A percentile compares a stretch with the other conserved stretches of the same genome.
phyloP scores from a whole-genome alignment of 345 rosid species.

The Mangifera indica region DNA sequence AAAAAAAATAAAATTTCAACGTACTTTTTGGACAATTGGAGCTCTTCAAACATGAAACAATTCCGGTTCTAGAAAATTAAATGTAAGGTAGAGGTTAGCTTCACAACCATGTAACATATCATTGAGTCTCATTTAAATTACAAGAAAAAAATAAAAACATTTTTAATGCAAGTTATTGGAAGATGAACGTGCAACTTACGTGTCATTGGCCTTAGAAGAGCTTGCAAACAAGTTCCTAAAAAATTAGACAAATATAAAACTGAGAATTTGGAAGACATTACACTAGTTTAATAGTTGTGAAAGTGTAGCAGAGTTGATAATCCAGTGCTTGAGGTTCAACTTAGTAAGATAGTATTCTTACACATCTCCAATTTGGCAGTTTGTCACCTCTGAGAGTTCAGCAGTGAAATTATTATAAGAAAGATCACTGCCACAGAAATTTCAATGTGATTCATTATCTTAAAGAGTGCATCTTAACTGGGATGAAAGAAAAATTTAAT shows the following conservation, averaged over 20 bases:
- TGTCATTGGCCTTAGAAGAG: conserved; percentile 22
- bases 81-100: background rate
- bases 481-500: no score
- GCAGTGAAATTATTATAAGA: conserved; percentile 34
- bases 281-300: background rate
- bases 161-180: background rate
- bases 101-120: background rate
- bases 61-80: conserved; percentile 14
- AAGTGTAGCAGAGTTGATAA: background rate
- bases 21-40: conserved; percentile 29
- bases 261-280: background rate
- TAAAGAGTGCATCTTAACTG: background rate
- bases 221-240: conserved; percentile 42
- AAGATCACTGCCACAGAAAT: conserved; percentile 35
- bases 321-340: background rate
- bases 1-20: conserved; percentile 8
- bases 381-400: background rate
- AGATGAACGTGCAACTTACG: conserved; percentile 21
- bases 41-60: conserved; percentile 21
- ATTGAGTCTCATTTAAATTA: background rate
- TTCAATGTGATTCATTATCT: background rate
- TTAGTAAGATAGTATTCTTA: conserved; percentile 21
- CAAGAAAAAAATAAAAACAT: background rate
- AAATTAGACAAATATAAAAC: background rate
- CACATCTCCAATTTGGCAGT: conserved; percentile 18